These are phyloP conservation scores for Globisporangium orthogonon DNA, from an alignment of 352 stramenopile species.

Conservation along the genomic window DNA sequence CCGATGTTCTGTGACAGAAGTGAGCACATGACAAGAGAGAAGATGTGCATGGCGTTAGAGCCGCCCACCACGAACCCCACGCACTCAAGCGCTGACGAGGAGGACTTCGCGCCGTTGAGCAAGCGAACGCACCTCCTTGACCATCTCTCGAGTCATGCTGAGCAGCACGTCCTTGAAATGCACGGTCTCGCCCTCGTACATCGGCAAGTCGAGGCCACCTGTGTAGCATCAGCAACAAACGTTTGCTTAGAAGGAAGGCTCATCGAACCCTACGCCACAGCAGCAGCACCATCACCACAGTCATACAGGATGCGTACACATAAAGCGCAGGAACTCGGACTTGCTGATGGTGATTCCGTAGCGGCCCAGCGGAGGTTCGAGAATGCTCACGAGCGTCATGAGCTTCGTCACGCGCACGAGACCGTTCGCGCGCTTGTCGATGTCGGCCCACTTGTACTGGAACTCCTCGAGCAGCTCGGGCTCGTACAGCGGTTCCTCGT, in stretches of 20 bases:
- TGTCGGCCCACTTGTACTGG: conserved; percentile 81
- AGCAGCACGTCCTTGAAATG: conserved; percentile 87
- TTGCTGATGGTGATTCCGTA: conserved; percentile 35
- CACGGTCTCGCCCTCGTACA: conserved; percentile 80
- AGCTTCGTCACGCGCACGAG: conserved; percentile 80
- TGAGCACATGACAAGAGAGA: too few species aligned
- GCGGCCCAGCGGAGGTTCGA: conserved; percentile 73
- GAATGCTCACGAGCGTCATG: conserved; percentile 59
- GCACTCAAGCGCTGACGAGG: too few species aligned
- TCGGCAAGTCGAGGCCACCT: conserved; percentile 60
- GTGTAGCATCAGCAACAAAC: neutral
- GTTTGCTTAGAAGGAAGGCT: too few species aligned
- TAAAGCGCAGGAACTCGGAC: conserved; percentile 44
- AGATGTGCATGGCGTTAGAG: too few species aligned
- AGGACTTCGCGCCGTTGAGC: too few species aligned
- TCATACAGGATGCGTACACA: conserved; percentile 28
- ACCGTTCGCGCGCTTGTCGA: conserved; percentile 82
- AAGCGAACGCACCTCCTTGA: conserved; percentile 47
- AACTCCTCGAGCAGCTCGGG: conserved; percentile 87
- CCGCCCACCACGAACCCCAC: too few species aligned
- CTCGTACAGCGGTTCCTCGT: conserved; percentile 87
- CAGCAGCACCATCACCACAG: neutral
- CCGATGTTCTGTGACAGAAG: conserved; percentile 20
- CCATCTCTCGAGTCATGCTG: conserved; percentile 71
- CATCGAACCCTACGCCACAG: too few species aligned